These are phyloP conservation scores for Chenopodium quinoa DNA, from an alignment of 148 eudicot species.

Conservation along the genomic window DNA sequence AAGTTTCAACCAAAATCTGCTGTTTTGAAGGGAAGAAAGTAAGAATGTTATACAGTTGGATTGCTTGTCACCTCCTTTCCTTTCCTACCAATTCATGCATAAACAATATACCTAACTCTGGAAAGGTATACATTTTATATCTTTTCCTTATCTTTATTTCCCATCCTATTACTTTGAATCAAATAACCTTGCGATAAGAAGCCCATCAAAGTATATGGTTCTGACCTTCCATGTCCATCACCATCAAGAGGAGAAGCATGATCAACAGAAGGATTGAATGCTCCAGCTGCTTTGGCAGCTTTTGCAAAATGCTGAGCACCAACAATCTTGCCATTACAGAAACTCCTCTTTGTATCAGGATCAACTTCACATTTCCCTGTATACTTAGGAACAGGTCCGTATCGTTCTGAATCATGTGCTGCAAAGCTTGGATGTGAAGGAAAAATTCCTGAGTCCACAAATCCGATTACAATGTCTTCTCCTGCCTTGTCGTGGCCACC, in stretches of 20 bases:
- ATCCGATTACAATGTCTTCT: conserved; percentile 88
- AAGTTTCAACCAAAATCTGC: neutral
- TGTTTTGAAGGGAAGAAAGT: neutral
- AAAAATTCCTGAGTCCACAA: conserved; percentile 88
- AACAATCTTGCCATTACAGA: conserved; percentile 92
- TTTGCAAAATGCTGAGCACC: conserved; percentile 98
- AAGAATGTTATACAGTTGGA: neutral
- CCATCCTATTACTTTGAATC: neutral
- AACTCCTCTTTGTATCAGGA: conserved; percentile 58
- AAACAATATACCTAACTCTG: neutral
- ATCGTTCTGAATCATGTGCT: conserved; percentile 59
- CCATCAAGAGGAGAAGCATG: conserved; percentile 96
- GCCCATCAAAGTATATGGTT: neutral
- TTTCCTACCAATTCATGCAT: neutral
- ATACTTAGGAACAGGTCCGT: conserved; percentile 78
- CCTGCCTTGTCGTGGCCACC: conserved; percentile 92
- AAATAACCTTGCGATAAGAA: neutral
- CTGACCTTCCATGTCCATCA: conserved; percentile 99
- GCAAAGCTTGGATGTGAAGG: conserved; percentile 91
- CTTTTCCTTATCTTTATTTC: neutral
- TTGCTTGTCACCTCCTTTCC: neutral
- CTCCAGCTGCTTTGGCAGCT: conserved; percentile 95
- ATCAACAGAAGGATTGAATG: conserved; percentile 75
- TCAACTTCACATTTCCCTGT: conserved; percentile 93
- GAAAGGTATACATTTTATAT: neutral